Evolutionary conservation across 345 rosid species (phyloP).

Genomic region (Diplotaxis tenuifolia): DNA sequence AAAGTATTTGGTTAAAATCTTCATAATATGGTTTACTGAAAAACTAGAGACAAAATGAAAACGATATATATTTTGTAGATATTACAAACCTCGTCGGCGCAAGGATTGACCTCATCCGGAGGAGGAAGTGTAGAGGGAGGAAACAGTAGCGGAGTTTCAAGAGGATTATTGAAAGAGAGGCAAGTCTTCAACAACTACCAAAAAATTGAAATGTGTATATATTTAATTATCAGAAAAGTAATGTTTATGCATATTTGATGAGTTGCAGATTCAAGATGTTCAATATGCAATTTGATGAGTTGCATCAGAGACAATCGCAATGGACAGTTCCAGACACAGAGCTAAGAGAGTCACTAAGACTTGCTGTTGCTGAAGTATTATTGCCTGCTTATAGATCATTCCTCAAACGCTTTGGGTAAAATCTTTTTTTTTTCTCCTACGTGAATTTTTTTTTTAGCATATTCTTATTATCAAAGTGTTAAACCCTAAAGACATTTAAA

Average conservation of each 20-base stretch:
- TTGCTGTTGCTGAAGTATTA: slow-evolving; percentile 97
- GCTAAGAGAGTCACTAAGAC: slow-evolving; percentile 90
- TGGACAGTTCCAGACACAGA: slow-evolving; percentile 98
- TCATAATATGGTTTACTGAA: not conserved
- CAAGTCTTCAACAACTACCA: slow-evolving; percentile 6
- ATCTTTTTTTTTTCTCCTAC: not conserved
- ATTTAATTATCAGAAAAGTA: not conserved
- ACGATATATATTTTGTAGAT: slow-evolving; percentile 43
- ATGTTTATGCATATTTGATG: not conserved
- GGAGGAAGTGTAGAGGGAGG: slow-evolving; percentile 73
- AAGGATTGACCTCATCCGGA: slow-evolving; percentile 95
- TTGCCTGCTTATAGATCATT: slow-evolving; percentile 96
- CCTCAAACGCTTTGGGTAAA: slow-evolving; percentile 84
- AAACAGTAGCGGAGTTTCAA: slow-evolving; percentile 90
- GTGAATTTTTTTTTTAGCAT: not conserved
- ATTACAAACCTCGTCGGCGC: slow-evolving; percentile 76
- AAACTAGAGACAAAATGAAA: not conserved
- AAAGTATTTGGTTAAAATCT: not conserved
- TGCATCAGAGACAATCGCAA: slow-evolving; percentile 95
- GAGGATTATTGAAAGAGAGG: slow-evolving; percentile 91
- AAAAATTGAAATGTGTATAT: not conserved
- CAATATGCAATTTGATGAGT: slow-evolving; percentile 92
- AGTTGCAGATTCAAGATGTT: slow-evolving; percentile 76
- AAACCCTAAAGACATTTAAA: not conserved
- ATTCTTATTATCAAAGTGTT: not conserved